These are phyloP conservation scores for Porphyrellus cyaneotinctus DNA, from an alignment of 768 basidiomycete species.

Conservation along the genomic window DNA sequence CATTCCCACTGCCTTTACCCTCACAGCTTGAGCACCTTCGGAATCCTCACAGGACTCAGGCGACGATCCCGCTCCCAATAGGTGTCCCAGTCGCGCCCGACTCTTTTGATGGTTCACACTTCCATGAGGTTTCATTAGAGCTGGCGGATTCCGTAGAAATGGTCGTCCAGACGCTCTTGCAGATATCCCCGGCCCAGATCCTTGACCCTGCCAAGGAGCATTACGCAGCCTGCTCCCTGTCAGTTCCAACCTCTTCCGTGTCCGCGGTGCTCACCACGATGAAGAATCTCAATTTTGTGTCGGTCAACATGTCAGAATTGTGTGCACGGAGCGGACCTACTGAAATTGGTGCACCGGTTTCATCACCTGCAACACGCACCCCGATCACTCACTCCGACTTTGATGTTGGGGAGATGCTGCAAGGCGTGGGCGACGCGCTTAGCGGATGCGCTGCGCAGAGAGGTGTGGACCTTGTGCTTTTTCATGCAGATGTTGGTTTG, in stretches of 20 bases:
- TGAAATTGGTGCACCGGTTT: slow-evolving; percentile 16
- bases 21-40: slow-evolving; percentile 71
- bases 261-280: slow-evolving; percentile 86
- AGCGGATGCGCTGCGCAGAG: slow-evolving; percentile 78
- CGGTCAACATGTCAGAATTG: slow-evolving; percentile 67
- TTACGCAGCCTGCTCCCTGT: slow-evolving; percentile 82
- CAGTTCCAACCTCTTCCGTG: slow-evolving; percentile 83
- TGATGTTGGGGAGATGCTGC: slow-evolving; percentile 88
- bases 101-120: slow-evolving; percentile 30
- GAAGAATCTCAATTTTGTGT: slow-evolving; percentile 92
- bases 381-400: slow-evolving; percentile 53
- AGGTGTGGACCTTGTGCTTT: slow-evolving; percentile 88
- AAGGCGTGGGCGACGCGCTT: slow-evolving; percentile 83
- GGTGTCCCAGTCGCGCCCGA: slow-evolving; percentile 17
- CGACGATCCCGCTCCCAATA: slow-evolving; percentile 8
- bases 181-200: slow-evolving; percentile 85
- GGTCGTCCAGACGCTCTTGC: slow-evolving; percentile 87
- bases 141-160: slow-evolving; percentile 89
- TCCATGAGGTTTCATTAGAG: slow-evolving; percentile 76
- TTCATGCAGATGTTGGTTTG: slow-evolving; percentile 84
- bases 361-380: slow-evolving; percentile 17
- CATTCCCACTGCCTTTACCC: slow-evolving; percentile 77
- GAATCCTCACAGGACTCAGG: slow-evolving; percentile 52
- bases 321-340: slow-evolving; percentile 17
- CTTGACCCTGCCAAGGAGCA: slow-evolving; percentile 93